Conservation (phyloP, 1,139 yeast species). For the Sugiyamaella sp. region DNA sequence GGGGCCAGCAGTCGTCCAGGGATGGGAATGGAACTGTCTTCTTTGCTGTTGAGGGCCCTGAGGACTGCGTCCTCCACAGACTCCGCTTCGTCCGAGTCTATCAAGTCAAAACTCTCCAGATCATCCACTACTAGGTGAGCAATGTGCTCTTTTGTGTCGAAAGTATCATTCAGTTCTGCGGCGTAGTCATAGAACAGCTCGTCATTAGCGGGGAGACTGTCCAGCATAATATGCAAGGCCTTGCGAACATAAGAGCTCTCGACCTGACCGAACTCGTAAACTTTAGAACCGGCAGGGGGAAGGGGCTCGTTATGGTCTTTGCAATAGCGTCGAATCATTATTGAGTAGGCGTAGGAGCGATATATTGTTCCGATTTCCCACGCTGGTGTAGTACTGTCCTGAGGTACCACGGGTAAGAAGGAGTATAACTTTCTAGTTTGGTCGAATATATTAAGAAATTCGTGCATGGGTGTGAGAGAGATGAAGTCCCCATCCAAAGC, state of each 20-base stretch:
- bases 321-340: slow-evolving; percentile 16
- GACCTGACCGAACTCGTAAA: slow-evolving; percentile 16
- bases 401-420: slow-evolving; percentile 20
- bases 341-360: slow-evolving; percentile 24
- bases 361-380: slow-evolving; percentile 21
- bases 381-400: slow-evolving; percentile 17
- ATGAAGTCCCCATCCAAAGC: slow-evolving; percentile 1
- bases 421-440: slow-evolving; percentile 15
- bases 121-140: slow-evolving; percentile 18
- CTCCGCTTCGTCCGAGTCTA: not conserved
- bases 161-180: slow-evolving; percentile 14
- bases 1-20: slow-evolving; percentile 21
- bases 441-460: slow-evolving; percentile 21
- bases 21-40: no score
- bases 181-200: slow-evolving; percentile 15
- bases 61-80: not conserved
- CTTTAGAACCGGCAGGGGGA: not conserved
- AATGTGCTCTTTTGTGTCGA: slow-evolving; percentile 5
- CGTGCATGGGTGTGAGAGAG: slow-evolving; percentile 18
- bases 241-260: slow-evolving; percentile 2
- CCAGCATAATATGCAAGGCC: slow-evolving; percentile 15
- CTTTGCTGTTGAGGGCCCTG: not conserved
- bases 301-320: not conserved
- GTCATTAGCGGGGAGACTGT: slow-evolving; percentile 2
- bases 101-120: not conserved